Evolutionary conservation across 208 protist species (phyloP), one percentile per base, ranked within the genome.

Genomic region (Crithidia brevicula): DNA sequence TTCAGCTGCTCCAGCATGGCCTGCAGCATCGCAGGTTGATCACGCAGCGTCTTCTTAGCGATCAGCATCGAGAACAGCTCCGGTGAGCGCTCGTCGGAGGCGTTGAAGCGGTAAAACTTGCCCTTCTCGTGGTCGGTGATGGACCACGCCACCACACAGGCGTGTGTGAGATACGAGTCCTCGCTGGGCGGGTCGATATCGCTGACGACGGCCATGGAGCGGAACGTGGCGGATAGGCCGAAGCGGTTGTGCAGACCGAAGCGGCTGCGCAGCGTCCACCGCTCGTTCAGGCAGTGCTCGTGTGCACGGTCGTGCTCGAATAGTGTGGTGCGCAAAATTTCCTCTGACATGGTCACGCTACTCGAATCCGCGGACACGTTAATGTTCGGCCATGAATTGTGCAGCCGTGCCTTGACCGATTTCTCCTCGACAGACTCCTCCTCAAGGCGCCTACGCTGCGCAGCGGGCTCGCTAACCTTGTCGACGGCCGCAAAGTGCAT

Each of bases 101-200:
- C 60, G 58, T 73, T 79, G 69, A 88, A 91, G 3, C 82, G 82
- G 50, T 86, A 88, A 52, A 85, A 84, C 54, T 79, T 75, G 22
- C 73, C 62, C n/a, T 58, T 52, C 18, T 77, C 56, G 60, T 86
- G 70, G 62, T 88, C 85, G 5, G 79, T 73, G 49, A 91, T 71
- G 16, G 77, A 79, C 85, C 85, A 91, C 8, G 79, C 72, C 25
- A 91, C 56, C 5, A 61, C 65, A 13, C 42, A 61, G 8, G 64
- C 71, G 46, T 75, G 66, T 0, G 63, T 79, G 22, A 84, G 52
- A 16, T 68, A 40, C 13, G 65, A 53, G 28, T 56, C 49, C 33
- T 58, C 66, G 40, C 34, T 42, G 5, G 64, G 67, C 7, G 70
- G 70, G 43, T 86, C 78, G 25, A 78, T 67, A 40, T 79, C 76